phyloP scores from a whole-genome alignment of 2,329 filamentous ascomycete genomes.

The Akanthomyces dipterigenus region DNA sequence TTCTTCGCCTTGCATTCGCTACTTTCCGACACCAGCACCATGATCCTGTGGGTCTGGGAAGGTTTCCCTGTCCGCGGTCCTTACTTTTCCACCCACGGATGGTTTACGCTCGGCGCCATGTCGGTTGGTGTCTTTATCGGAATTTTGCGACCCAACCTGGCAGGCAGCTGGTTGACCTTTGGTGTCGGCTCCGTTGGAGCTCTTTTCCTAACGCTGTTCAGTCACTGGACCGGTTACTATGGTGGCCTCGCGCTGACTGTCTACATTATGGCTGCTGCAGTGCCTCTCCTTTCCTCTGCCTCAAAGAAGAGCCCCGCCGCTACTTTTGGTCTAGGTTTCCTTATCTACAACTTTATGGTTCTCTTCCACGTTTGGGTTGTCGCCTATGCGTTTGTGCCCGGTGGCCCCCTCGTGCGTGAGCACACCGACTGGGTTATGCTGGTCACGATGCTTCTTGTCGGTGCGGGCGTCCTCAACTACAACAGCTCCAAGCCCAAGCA shows the following conservation, averaged over 20 bases:
- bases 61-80: slow-evolving; percentile 88
- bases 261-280: slow-evolving; percentile 75
- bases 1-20: slow-evolving; percentile 89
- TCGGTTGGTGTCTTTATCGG: slow-evolving; percentile 70
- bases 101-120: slow-evolving; percentile 82
- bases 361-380: slow-evolving; percentile 99
- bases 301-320: slow-evolving; percentile 68
- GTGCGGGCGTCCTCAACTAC: slow-evolving; percentile 74
- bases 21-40: slow-evolving; percentile 93
- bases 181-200: slow-evolving; percentile 74
- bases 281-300: slow-evolving; percentile 68
- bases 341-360: slow-evolving; percentile 88
- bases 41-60: slow-evolving; percentile 98
- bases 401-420: slow-evolving; percentile 85
- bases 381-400: slow-evolving; percentile 95
- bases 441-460: slow-evolving; percentile 76
- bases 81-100: slow-evolving; percentile 81
- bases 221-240: slow-evolving; percentile 84
- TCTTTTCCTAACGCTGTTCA: slow-evolving; percentile 65
- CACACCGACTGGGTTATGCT: slow-evolving; percentile 95
- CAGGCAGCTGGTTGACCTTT: slow-evolving; percentile 73
- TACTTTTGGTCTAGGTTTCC: slow-evolving; percentile 82
- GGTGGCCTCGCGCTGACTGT: slow-evolving; percentile 69
- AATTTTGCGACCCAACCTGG: slow-evolving; percentile 62
- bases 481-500: slow-evolving; percentile 42